Evolutionary conservation across 768 basidiomycete genomes (phyloP).

Genomic region (Pseudohyphozyma bogoriensis): DNA sequence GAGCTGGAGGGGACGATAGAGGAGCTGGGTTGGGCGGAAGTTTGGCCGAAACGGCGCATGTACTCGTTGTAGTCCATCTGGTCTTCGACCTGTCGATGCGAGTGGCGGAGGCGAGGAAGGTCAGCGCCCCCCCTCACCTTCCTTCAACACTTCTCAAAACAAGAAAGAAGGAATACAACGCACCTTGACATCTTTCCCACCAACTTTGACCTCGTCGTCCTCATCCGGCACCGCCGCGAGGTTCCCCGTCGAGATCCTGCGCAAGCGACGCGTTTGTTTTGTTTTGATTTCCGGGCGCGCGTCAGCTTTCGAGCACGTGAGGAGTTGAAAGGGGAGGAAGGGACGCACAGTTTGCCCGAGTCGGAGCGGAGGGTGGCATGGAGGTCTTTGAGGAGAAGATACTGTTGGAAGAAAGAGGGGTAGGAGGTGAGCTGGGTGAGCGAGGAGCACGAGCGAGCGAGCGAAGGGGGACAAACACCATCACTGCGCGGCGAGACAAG

Average conservation of each 20-base stretch:
- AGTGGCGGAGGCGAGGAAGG: no score
- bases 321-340: not conserved
- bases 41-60: not conserved
- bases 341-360: constrained; percentile 12
- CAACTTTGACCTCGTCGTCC: constrained; percentile 7
- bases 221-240: not conserved
- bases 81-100: constrained; percentile 9
- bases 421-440: not conserved
- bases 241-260: no score
- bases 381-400: not conserved
- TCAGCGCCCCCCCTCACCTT: no score
- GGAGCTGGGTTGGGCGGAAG: not conserved
- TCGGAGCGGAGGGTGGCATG: constrained; percentile 2
- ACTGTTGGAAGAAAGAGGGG: not conserved
- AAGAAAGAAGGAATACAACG: not conserved
- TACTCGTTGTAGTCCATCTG: not conserved
- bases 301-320: not conserved
- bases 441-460: not conserved
- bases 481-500: constrained; percentile 14
- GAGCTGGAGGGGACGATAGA: not conserved
- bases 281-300: not conserved
- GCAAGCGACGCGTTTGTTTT: no score
- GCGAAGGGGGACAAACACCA: constrained; percentile 3
- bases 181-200: not conserved
- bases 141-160: no score